phyloP scores from a whole-genome alignment of 108 stramenopile genomes.

The Nitzschia palea region DNA sequence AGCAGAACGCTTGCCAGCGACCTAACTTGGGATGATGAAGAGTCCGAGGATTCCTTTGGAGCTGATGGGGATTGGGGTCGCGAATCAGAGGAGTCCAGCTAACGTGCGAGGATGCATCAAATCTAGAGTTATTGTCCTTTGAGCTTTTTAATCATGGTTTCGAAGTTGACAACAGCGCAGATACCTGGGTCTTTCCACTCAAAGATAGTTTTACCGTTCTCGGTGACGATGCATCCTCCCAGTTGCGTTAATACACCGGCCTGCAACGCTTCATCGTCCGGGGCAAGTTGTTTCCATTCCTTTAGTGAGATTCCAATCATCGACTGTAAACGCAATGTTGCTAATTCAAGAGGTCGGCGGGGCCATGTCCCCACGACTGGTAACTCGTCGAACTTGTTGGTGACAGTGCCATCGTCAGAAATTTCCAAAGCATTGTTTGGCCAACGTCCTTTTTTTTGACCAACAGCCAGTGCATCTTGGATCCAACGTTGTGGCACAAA shows the following conservation, averaged over 20 bases:
- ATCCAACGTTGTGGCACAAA: conserved; percentile 82
- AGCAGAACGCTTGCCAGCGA: conserved; percentile 8
- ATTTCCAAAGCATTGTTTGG: conserved; percentile 80
- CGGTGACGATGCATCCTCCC: conserved; percentile 73
- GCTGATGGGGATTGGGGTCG: conserved; percentile 30
- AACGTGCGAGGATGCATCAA: not conserved
- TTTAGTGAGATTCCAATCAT: conserved; percentile 85
- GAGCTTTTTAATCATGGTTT: conserved; percentile 67
- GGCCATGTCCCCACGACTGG: conserved; percentile 85
- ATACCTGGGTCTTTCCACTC: conserved; percentile 87
- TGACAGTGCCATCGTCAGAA: conserved; percentile 40
- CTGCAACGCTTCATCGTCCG: conserved; percentile 63
- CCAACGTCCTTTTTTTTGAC: conserved; percentile 74
- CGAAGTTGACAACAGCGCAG: conserved; percentile 88
- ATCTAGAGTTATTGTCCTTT: not conserved
- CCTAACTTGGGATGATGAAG: not conserved
- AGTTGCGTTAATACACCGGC: conserved; percentile 85
- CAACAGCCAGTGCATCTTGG: conserved; percentile 82
- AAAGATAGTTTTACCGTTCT: conserved; percentile 50
- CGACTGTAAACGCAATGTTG: conserved; percentile 86
- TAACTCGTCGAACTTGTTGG: conserved; percentile 76
- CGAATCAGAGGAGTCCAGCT: not conserved
- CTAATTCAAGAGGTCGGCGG: conserved; percentile 86
- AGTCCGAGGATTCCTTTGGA: conserved; percentile 17
- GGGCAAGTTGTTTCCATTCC: conserved; percentile 82